Base-by-base conservation (phyloP, 768 basidiomycete genomes). In the Botryobasidium botryosum region DNA sequence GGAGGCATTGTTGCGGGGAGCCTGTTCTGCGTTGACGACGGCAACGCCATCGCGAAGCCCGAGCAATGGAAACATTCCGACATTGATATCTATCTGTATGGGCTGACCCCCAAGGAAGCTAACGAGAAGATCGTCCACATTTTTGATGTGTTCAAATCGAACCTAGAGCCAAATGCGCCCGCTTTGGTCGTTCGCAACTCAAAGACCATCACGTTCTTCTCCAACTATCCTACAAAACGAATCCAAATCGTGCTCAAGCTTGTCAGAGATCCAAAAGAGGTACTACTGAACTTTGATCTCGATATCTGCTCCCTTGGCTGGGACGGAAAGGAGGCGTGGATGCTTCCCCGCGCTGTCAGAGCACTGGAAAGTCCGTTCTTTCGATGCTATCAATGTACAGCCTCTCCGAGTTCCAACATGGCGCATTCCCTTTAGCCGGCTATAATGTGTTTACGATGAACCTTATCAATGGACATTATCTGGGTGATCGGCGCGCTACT, bases 211-310 rank as follows among this genome's bases (percentile, higher is more conserved):
- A 49, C 50, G n/a, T 37, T 50, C 26, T 48, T 44, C 18, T 46
- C 43, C 10, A 13, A 20, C 18, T 42, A 42, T 20, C 40, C 40
- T 6, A 42, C 21, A 6, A 20, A 27, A 10, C 40, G 40, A 6
- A 25, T 42, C 10, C 42, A 50, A 33, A 32, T 50, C 18, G 47
- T 50, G 20, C 47, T 50, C 15, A 50, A 50, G 42, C 40, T 49
- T 1, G 40, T 36, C 17, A 1, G 17, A 1, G 39, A 33, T 33
- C 50, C 50, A 12, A 33, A 28, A 8, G 50, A 50, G 40, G 47
- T 50, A 10, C 46, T 50, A 7, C 43, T 50, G 12, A 50, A 50
- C 46, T 50, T 50, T 35, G 50, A 50, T 29, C 41, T 50, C 6
- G 50, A 50, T 31, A 35, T 49, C 13, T 50, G 50, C 41, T 47